Base-by-base conservation (phyloP, 2,329 filamentous ascomycete species). In the Emmonsia crescens region DNA sequence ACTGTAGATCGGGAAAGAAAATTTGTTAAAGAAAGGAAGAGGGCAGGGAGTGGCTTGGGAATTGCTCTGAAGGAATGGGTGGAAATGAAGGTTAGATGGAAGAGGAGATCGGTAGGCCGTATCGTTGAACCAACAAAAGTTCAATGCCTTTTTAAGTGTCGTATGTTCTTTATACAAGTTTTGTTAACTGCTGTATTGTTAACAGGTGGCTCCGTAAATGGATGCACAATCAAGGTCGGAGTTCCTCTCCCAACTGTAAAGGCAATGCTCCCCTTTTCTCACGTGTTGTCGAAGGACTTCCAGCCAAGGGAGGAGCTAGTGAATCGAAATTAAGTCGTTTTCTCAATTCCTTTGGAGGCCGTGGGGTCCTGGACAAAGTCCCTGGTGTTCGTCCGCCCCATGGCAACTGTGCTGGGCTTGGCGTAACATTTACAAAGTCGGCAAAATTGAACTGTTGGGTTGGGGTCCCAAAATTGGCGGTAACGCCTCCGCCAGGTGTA, bases 361-460 rank as follows among this genome's bases (percentile, higher is more conserved):
- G 76, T 12, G 91, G 91, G 0, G 91, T 96, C 73, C 88, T 90
- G 33, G 69, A 65, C 14, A 71, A 66, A 21, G 73, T 72, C 19
- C 77, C 78, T 21, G 84, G 84, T 40, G 84, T 86, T 38, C 82
- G 79, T 38, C 77, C 77, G 61, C 74, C 74, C 89, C 91, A 96
- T 10, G 86, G 83, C 67, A 86, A 90, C 77, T 96, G 94, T 31
- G 91, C 94, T 24, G 94, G 94, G 71, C 91, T 96, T 0, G 94
- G 94, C 6, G 94, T 96, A 73, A 97, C 93, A 76, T 97, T 96
- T 72, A 97, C 88, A 76, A 96, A 99, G 72, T 99, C 94, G 59
- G 91, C 85, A 77, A 97, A 96, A 77, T 97, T 95, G 75, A 97
- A 95, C 57, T 81, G 84, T 71, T 92, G 89, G 19, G 87, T 87